Evolutionary conservation across 2,329 filamentous ascomycete species (phyloP).

Genomic region (Aspergillus sp.): DNA sequence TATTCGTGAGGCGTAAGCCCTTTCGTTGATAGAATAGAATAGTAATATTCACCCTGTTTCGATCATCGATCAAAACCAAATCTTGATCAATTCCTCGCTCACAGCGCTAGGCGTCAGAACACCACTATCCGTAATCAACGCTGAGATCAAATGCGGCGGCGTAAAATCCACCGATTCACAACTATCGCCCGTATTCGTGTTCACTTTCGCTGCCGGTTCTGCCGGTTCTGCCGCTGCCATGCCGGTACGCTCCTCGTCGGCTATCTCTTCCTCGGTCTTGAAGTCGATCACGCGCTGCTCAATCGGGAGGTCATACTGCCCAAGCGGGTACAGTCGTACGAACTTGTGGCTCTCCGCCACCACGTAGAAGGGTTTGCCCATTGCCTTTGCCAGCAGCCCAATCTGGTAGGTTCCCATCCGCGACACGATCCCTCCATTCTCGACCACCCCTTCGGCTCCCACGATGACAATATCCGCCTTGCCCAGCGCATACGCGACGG

Average conservation of each 20-base stretch:
- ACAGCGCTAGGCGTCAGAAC: conserved; percentile 57
- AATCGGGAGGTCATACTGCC: conserved; percentile 72
- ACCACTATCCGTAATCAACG: conserved; percentile 57
- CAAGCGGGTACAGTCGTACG: conserved; percentile 73
- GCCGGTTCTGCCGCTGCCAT: conserved; percentile 29
- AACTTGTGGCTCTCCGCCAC: conserved; percentile 97
- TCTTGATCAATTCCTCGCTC: conserved; percentile 60
- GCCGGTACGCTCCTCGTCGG: conserved; percentile 30
- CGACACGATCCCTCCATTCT: conserved; percentile 88
- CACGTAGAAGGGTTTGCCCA: conserved; percentile 75
- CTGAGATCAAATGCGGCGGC: conserved; percentile 54
- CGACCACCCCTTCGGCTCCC: conserved; percentile 74
- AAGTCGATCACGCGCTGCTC: conserved; percentile 72
- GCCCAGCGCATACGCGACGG: conserved; percentile 69
- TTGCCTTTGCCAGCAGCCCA: conserved; percentile 65
- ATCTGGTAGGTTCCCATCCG: conserved; percentile 82
- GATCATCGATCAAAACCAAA: conserved; percentile 34
- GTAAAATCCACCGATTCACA: conserved; percentile 41
- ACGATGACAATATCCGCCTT: conserved; percentile 63
- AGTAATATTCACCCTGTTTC: too few species aligned
- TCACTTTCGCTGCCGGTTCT: conserved; percentile 10
- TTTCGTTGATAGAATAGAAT: too few species aligned
- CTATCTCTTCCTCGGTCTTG: conserved; percentile 46
- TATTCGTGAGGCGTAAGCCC: too few species aligned
- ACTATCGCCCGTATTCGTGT: conserved; percentile 17